phyloP scores from a whole-genome alignment of 2,329 filamentous ascomycete species.

The Ilyonectria robusta region DNA sequence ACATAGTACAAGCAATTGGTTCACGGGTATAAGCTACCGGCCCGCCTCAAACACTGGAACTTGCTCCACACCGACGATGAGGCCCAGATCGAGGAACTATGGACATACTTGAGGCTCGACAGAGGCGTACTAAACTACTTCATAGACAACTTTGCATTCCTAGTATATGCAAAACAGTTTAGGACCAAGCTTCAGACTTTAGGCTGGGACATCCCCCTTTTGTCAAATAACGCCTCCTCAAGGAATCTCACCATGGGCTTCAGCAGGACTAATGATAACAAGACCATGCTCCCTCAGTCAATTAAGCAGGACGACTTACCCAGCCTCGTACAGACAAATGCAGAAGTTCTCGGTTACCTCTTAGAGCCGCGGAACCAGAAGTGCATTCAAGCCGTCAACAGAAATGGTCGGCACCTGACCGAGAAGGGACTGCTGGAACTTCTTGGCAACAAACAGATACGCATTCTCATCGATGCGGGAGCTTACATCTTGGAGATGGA shows the following conservation, averaged over 20 bases:
- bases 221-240: not conserved
- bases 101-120: conserved; percentile 62
- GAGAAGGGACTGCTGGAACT: conserved; percentile 51
- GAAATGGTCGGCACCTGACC: conserved; percentile 54
- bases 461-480: conserved; percentile 74
- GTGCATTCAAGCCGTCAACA: conserved; percentile 55
- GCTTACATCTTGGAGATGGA: conserved; percentile 75
- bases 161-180: conserved; percentile 75
- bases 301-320: conserved; percentile 74
- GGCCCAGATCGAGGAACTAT: conserved; percentile 65
- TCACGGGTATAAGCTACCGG: conserved; percentile 58
- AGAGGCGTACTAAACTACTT: conserved; percentile 69
- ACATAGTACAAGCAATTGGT: conserved; percentile 69
- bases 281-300: conserved; percentile 70
- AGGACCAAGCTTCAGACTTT: conserved; percentile 73
- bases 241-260: conserved; percentile 73
- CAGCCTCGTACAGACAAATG: conserved; percentile 71
- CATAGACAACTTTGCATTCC: conserved; percentile 75
- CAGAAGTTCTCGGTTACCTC: conserved; percentile 72
- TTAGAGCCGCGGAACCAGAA: conserved; percentile 64
- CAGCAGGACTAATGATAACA: conserved; percentile 79
- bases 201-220: conserved; percentile 77
- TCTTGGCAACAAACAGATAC: conserved; percentile 52
- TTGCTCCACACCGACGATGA: conserved; percentile 72
- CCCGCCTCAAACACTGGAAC: conserved; percentile 65